phyloP scores from a whole-genome alignment of 305 asterid genomes.

The Solanum hybrid region DNA sequence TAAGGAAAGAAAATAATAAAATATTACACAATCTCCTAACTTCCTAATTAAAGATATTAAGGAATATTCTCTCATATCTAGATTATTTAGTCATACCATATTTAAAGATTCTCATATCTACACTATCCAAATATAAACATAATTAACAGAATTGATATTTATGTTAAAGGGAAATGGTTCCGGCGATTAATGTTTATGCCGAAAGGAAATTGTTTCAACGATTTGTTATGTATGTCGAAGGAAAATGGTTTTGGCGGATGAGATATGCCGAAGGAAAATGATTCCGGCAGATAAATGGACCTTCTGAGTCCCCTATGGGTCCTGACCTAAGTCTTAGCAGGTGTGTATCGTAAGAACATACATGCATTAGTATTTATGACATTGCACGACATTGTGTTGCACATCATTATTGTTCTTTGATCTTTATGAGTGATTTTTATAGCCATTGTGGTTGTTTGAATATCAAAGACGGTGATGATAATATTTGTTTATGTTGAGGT shows the following conservation, averaged over 20 bases:
- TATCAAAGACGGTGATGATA: neutral
- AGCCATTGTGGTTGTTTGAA: neutral
- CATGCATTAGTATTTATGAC: neutral
- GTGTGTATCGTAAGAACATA: neutral
- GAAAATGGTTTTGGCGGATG: neutral
- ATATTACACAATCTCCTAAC: no score
- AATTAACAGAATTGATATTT: neutral
- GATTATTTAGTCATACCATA: no score
- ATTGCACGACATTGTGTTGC: neutral
- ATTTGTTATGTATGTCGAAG: neutral
- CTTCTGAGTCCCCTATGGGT: neutral
- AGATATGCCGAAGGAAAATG: no score
- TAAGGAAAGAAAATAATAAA: no score
- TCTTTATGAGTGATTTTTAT: neutral
- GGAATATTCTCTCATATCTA: no score
- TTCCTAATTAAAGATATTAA: no score
- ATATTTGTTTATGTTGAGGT: neutral
- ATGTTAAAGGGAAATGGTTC: neutral
- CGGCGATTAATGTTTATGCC: no score
- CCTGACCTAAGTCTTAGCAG: neutral
- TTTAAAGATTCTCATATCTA: no score
- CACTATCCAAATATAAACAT: no score
- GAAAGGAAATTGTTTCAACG: no score
- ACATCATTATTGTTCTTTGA: neutral
- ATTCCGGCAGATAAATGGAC: neutral